A percentile compares a stretch with the other conserved stretches of the same genome.
Conservation (phyloP, 1,139 yeast species). For the Sugiyamaella japonica region DNA sequence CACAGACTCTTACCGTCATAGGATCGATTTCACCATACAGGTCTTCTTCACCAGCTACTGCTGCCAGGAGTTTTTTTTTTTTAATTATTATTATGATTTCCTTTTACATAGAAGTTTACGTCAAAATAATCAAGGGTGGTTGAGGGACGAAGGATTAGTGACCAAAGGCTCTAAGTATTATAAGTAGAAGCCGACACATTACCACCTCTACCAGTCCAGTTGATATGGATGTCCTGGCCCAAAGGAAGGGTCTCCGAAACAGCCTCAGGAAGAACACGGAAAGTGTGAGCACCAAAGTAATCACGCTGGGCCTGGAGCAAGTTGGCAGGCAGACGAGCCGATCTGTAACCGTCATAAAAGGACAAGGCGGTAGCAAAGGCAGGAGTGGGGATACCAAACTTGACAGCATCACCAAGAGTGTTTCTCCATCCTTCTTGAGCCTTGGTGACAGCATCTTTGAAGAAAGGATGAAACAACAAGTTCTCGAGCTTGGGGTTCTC, state of each 20-base stretch:
- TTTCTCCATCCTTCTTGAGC: conserved; percentile 97
- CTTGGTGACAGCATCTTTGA: conserved; percentile 83
- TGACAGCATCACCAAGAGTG: conserved; percentile 73
- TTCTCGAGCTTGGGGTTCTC: conserved; percentile 91
- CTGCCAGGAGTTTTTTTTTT: background rate
- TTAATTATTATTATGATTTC: conserved; percentile 2
- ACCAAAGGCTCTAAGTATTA: conserved; percentile 60
- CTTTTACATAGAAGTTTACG: conserved; percentile 8
- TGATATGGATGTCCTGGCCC: conserved; percentile 84
- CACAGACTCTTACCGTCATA: too few species aligned
- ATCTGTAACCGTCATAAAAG: conserved; percentile 99
- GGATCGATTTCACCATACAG: too few species aligned
- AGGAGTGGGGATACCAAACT: conserved; percentile 93
- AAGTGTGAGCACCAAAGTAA: conserved; percentile 99
- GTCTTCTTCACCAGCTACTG: too few species aligned
- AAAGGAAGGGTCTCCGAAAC: conserved; percentile 75
- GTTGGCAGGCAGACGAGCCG: conserved; percentile 94
- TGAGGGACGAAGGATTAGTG: too few species aligned
- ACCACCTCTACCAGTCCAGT: conserved; percentile 99
- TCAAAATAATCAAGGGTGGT: background rate
- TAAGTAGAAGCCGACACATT: conserved; percentile 93
- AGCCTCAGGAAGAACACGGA: conserved; percentile 86
- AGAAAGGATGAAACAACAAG: conserved; percentile 94
- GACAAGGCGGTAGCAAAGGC: conserved; percentile 96
- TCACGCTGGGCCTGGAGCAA: conserved; percentile 99